These are phyloP conservation scores for Malassezia caprae DNA, from an alignment of 1,284 basidiomycete genomes.

Conservation along the genomic window DNA sequence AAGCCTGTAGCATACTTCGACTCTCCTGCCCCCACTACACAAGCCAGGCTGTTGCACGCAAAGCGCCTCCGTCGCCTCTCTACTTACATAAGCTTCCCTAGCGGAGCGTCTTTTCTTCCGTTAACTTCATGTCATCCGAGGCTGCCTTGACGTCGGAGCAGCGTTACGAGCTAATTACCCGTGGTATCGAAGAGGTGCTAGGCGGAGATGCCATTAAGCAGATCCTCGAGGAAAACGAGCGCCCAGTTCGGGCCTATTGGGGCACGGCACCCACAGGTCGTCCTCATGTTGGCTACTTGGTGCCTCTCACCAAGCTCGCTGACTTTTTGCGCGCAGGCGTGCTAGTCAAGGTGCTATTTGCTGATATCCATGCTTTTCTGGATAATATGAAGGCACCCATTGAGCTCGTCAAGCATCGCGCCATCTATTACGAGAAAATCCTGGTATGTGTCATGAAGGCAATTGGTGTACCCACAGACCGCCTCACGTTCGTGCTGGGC, in stretches of 20 bases:
- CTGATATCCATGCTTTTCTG: constrained; percentile 92
- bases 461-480: constrained; percentile 79
- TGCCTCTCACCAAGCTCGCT: constrained; percentile 86
- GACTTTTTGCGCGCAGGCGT: constrained; percentile 90
- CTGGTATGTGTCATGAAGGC: constrained; percentile 73
- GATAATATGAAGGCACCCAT: constrained; percentile 95
- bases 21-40: background rate
- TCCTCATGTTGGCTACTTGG: constrained; percentile 92
- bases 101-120: background rate
- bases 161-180: constrained; percentile 74
- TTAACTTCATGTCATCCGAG: background rate
- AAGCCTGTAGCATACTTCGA: background rate
- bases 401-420: constrained; percentile 80
- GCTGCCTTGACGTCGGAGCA: constrained; percentile 51
- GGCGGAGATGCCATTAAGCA: constrained; percentile 73
- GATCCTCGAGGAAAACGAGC: constrained; percentile 59
- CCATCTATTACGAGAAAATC: constrained; percentile 78
- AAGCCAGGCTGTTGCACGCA: background rate
- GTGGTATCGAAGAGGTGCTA: constrained; percentile 77
- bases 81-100: background rate
- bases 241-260: constrained; percentile 49
- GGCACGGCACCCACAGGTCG: constrained; percentile 87
- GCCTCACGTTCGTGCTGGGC: constrained; percentile 64
- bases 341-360: constrained; percentile 79
- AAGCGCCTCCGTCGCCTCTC: too few relatives aligned